These are phyloP conservation scores for Trametes sanguinea DNA, from an alignment of 768 basidiomycete species.

Conservation along the genomic window DNA sequence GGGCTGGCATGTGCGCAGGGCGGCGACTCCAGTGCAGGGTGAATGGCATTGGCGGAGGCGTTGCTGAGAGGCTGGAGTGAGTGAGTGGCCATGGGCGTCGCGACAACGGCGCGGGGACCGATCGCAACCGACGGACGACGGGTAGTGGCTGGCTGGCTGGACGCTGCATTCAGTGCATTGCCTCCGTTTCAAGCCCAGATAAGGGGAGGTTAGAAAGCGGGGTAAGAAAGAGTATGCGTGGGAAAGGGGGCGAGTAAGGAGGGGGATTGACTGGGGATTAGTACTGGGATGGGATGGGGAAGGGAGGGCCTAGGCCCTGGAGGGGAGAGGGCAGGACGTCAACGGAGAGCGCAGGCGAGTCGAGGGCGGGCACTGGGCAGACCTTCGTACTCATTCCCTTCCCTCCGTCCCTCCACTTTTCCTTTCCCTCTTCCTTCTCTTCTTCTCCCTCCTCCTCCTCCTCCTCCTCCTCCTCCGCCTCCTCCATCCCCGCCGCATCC, in stretches of 20 bases:
- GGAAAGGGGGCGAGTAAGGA: neutral
- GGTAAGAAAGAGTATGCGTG: conserved; percentile 2
- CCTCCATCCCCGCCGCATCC: conserved; percentile 5
- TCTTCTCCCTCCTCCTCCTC: conserved; percentile 17
- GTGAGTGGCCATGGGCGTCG: neutral
- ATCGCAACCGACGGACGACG: conserved; percentile 7
- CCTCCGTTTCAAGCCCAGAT: conserved; percentile 1
- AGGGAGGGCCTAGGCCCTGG: conserved; percentile 18
- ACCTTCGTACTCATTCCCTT: too few relatives aligned
- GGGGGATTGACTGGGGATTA: neutral
- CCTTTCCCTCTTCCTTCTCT: conserved; percentile 9
- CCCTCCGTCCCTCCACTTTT: conserved; percentile 8
- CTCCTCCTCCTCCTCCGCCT: conserved; percentile 7
- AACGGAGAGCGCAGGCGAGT: conserved; percentile 1
- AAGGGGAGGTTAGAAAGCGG: neutral
- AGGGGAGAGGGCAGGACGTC: conserved; percentile 8
- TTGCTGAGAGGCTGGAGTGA: neutral
- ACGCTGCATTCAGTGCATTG: conserved; percentile 5
- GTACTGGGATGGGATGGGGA: neutral
- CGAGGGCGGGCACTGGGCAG: too few relatives aligned
- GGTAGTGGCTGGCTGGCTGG: neutral
- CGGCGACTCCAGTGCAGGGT: too few relatives aligned
- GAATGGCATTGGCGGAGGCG: too few relatives aligned
- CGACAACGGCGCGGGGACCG: conserved; percentile 1
- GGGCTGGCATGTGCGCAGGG: neutral